Conservation (phyloP, 2,329 filamentous ascomycete species). For the Torrubiella hemipterigena region DNA sequence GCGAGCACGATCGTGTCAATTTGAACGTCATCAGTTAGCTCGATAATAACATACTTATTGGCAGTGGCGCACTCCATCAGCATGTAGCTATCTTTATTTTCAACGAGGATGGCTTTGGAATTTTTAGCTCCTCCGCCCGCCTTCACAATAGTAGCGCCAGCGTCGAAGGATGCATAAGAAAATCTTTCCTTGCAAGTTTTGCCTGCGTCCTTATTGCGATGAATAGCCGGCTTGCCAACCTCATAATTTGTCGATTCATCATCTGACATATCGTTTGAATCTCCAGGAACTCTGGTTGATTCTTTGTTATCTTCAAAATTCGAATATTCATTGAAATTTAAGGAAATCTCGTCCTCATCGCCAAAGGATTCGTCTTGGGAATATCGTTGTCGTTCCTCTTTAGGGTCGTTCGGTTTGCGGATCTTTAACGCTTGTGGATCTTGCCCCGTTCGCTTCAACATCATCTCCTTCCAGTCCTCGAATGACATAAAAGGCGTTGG, state of each 20-base stretch:
- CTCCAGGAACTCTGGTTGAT: too few relatives aligned
- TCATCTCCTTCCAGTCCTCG: conserved; percentile 96
- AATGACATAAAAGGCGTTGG: conserved; percentile 72
- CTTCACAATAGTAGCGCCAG: conserved; percentile 85
- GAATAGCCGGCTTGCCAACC: conserved; percentile 37
- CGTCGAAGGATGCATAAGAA: conserved; percentile 96
- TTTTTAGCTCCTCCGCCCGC: conserved; percentile 80
- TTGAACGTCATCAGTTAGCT: conserved; percentile 75
- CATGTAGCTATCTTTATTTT: conserved; percentile 99
- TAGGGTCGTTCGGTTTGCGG: conserved; percentile 40
- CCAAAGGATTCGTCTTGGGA: conserved; percentile 62
- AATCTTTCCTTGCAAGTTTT: conserved; percentile 97
- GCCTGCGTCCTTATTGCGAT: conserved; percentile 81
- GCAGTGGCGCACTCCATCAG: conserved; percentile 75
- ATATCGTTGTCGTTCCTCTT: conserved; percentile 33
- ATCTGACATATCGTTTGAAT: too few relatives aligned
- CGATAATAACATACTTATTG: conserved; percentile 90
- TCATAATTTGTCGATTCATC: conserved; percentile 32
- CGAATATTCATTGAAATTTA: conserved; percentile 30
- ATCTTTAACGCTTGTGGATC: conserved; percentile 52
- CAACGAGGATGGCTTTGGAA: conserved; percentile 75
- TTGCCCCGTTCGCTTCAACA: conserved; percentile 75
- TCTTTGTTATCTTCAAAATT: too few relatives aligned
- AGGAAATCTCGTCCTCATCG: conserved; percentile 73
- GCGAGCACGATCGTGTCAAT: conserved; percentile 95